Percentiles rank a stretch among this genome's conserved stretches.
Evolutionary conservation across 257 asterid species (phyloP).

Genomic region (Linderniella brevidens): DNA sequence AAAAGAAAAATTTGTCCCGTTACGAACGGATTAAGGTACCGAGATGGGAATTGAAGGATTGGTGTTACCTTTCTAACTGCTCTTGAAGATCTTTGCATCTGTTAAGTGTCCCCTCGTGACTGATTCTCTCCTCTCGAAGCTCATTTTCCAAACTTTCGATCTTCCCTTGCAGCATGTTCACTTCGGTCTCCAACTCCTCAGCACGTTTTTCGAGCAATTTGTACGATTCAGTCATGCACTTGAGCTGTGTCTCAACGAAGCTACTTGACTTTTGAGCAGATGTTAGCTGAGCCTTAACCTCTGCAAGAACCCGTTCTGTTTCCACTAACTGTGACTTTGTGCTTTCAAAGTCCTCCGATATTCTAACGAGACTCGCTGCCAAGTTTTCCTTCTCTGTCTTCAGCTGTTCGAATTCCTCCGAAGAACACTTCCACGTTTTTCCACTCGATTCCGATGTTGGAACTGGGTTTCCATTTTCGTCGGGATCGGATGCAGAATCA

Average conservation of each 20-base stretch:
- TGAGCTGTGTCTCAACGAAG: slow-evolving; percentile 90
- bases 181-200: slow-evolving; percentile 67
- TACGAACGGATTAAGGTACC: no score
- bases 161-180: slow-evolving; percentile 42
- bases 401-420: slow-evolving; percentile 73
- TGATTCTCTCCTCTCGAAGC: slow-evolving; percentile 61
- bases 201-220: slow-evolving; percentile 71
- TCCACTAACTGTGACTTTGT: slow-evolving; percentile 45
- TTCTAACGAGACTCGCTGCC: slow-evolving; percentile 36
- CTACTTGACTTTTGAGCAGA: slow-evolving; percentile 56
- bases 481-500: slow-evolving; percentile 57
- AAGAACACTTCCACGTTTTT: slow-evolving; percentile 50
- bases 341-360: slow-evolving; percentile 39
- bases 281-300: slow-evolving; percentile 56
- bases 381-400: slow-evolving; percentile 48
- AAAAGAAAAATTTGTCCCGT: no score
- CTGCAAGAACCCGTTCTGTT: slow-evolving; percentile 52
- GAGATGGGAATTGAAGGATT: neutral
- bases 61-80: slow-evolving; percentile 47
- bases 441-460: slow-evolving; percentile 54
- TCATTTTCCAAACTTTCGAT: slow-evolving; percentile 45
- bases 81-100: slow-evolving; percentile 67
- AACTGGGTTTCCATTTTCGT: slow-evolving; percentile 56
- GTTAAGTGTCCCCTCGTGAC: slow-evolving; percentile 38
- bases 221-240: slow-evolving; percentile 97